Evolutionary conservation across 73 alveolate genomes (phyloP).

Genomic region (Uronychia binucleata): DNA sequence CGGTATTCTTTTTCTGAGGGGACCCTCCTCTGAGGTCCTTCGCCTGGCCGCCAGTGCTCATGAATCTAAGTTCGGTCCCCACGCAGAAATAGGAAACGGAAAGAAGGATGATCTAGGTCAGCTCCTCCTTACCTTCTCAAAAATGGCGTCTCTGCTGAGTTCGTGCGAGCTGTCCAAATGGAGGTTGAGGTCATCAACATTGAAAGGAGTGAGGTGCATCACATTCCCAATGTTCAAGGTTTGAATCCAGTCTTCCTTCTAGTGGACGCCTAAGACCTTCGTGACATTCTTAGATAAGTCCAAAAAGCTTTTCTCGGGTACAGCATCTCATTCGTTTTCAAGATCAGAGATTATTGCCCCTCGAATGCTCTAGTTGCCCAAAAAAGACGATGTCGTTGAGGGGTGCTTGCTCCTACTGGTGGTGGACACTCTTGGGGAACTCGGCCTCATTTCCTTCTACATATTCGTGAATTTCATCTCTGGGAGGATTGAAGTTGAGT

Average conservation of each 20-base stretch:
- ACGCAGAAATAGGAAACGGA: conserved; percentile 89
- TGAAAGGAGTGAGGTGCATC: conserved; percentile 87
- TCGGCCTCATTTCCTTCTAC: neutral
- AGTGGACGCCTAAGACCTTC: conserved; percentile 67
- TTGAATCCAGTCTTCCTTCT: conserved; percentile 91
- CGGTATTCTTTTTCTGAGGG: conserved; percentile 3
- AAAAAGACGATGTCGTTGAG: neutral
- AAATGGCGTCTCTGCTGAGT: conserved; percentile 89
- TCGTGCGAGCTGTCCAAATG: conserved; percentile 87
- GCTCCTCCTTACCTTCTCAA: conserved; percentile 61
- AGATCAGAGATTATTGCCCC: neutral
- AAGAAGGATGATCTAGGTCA: conserved; percentile 66
- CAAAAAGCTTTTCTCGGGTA: neutral
- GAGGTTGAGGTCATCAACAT: conserved; percentile 81
- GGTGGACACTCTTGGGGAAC: neutral
- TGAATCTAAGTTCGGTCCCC: conserved; percentile 90
- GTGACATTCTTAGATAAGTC: conserved; percentile 34
- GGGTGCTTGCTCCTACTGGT: neutral
- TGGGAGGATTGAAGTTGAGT: neutral
- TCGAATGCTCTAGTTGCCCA: neutral
- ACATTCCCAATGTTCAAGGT: conserved; percentile 89
- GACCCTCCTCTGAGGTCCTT: neutral
- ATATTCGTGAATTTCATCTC: neutral
- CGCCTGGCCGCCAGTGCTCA: conserved; percentile 9
- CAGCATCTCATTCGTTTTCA: neutral